Percentiles rank a stretch among this genome's conserved stretches.
phyloP scores from a whole-genome alignment of 169 alveolate species.

The Plasmodium knowlesi region DNA sequence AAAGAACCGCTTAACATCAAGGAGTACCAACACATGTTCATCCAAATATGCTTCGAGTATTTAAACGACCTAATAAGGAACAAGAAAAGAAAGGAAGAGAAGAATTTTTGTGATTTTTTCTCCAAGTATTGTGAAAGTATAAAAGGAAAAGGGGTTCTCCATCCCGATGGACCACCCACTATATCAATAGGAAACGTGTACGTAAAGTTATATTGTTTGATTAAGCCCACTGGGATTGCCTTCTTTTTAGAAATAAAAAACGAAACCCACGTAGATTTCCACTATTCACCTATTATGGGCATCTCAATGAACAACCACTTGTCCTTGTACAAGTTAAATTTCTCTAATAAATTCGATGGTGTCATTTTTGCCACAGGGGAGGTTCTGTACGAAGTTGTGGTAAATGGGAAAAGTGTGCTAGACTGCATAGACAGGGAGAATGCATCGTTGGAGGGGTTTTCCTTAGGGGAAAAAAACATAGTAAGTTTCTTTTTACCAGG shows the following conservation, averaged over 20 bases:
- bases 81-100: slow-evolving; percentile 29
- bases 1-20: slow-evolving; percentile 28
- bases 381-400: not conserved
- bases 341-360: slow-evolving; percentile 16
- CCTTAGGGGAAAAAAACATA: slow-evolving; percentile 20
- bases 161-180: not conserved
- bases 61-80: slow-evolving; percentile 44
- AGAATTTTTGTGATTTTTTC: slow-evolving; percentile 12
- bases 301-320: slow-evolving; percentile 22
- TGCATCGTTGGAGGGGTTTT: not conserved
- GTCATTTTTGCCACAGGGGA: not conserved
- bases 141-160: not conserved
- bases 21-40: slow-evolving; percentile 15
- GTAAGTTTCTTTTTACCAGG: not conserved
- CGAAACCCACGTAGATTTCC: slow-evolving; percentile 15
- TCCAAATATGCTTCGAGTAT: slow-evolving; percentile 54
- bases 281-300: slow-evolving; percentile 21
- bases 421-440: not conserved
- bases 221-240: not conserved
- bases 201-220: slow-evolving; percentile 28
- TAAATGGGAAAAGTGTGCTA: not conserved
- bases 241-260: slow-evolving; percentile 52
- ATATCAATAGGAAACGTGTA: not conserved
- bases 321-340: slow-evolving; percentile 3
- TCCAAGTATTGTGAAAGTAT: not conserved